Evolutionary conservation across 2,329 filamentous ascomycete genomes (phyloP).

Genomic region (Verticillium dahliae): DNA sequence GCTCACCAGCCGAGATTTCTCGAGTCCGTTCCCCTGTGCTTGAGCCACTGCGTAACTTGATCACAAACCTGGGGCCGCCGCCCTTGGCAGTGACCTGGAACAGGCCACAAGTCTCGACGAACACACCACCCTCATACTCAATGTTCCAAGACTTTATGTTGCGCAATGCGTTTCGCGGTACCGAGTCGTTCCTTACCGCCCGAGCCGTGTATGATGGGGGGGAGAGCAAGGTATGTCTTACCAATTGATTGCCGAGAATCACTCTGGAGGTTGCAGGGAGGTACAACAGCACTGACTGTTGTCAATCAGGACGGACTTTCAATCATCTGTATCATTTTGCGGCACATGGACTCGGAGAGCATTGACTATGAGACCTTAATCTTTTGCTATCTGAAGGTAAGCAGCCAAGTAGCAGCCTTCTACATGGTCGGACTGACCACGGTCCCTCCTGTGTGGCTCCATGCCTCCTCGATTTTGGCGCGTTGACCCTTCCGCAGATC

Average conservation of each 20-base stretch:
- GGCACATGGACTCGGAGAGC: constrained; percentile 59
- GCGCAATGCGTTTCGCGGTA: constrained; percentile 58
- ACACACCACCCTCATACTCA: constrained; percentile 58
- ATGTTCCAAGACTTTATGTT: constrained; percentile 70
- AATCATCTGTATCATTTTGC: constrained; percentile 62
- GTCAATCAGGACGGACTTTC: constrained; percentile 51
- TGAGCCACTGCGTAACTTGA: constrained; percentile 53
- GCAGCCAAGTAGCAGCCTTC: constrained; percentile 6
- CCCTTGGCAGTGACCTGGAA: constrained; percentile 66
- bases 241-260: not conserved
- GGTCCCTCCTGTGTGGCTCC: not conserved
- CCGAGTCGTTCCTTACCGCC: constrained; percentile 57
- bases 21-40: constrained; percentile 50
- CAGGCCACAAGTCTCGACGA: constrained; percentile 56
- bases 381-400: constrained; percentile 61
- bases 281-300: not conserved
- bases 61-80: constrained; percentile 60
- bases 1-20: constrained; percentile 45
- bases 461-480: not conserved
- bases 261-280: not conserved
- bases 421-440: not conserved
- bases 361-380: constrained; percentile 61
- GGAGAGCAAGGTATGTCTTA: constrained; percentile 51
- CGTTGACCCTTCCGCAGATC: constrained; percentile 35
- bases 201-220: constrained; percentile 65